Conservation (phyloP, 768 basidiomycete species). For the Symmetrospora coprosmae region DNA sequence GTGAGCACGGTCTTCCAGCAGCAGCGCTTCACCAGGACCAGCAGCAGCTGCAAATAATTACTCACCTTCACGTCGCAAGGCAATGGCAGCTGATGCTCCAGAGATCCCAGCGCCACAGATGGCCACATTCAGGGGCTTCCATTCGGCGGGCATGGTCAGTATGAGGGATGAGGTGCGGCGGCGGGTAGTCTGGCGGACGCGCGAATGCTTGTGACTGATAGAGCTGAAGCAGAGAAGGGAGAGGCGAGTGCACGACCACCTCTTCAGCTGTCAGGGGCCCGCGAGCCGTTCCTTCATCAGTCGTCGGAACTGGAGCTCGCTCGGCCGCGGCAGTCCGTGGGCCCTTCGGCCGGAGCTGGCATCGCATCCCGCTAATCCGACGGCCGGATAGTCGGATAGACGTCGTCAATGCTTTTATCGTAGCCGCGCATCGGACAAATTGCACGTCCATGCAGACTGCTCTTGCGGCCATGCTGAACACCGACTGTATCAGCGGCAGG, state of each 20-base stretch:
- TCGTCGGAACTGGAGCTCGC: neutral
- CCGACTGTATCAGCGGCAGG: neutral
- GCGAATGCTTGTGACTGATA: too few species aligned
- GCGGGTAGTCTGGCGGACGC: neutral
- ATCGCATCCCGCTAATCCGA: too few species aligned
- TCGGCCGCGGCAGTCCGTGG: too few species aligned
- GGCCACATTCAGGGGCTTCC: slow-evolving; percentile 7
- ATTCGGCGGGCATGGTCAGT: neutral
- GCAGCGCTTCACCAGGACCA: too few species aligned
- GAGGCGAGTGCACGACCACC: neutral
- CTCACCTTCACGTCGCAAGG: slow-evolving; percentile 13
- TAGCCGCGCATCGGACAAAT: too few species aligned
- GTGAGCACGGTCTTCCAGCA: neutral
- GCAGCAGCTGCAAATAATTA: too few species aligned
- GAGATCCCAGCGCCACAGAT: slow-evolving; percentile 13
- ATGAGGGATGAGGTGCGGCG: neutral
- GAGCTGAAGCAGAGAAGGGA: neutral
- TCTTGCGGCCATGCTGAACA: neutral
- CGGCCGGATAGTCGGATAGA: too few species aligned
- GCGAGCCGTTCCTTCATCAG: neutral
- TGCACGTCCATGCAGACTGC: neutral
- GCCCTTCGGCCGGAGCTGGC: too few species aligned
- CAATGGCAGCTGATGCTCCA: slow-evolving; percentile 5
- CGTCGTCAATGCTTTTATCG: too few species aligned
- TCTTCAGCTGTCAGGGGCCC: neutral